Evolutionary conservation across 2,329 filamentous ascomycete species (phyloP), one percentile per base, ranked within the genome.

Genomic region (Aureobasidium pullulans): DNA sequence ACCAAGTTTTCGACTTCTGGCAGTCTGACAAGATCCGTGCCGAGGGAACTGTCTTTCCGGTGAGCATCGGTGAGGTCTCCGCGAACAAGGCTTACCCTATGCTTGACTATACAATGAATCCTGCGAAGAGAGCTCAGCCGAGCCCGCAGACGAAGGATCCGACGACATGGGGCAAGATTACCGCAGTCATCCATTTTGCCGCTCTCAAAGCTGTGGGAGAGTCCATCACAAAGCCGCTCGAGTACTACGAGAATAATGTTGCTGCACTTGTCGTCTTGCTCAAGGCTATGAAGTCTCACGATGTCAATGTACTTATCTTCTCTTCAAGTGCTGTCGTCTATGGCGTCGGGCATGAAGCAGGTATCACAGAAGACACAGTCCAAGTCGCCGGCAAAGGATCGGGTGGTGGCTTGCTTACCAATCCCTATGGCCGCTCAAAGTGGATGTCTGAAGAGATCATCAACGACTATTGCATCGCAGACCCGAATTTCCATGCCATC

Each of bases 211-310:
- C 84, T 2, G 84, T 87, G 0, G 79, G 79, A 29, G 84, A 88
- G 65, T 86, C 82, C 44, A 86, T 87, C 62, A 70, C 72, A 29
- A 73, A 77, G 60, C 84, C 84, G 0, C 70, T 87, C 59, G 79
- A 80, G 61, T 88, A 88, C 71, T 88, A 87, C 70, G 77, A 78
- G 61, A 88, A 87, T 74, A 88, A 88, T 62, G 83, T 87, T 34
- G 81, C 79, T 64, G 85, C 84, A 0, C 73, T 87, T 5, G 76
- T 87, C 49, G 77, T 84, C 61, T 79, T 88, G 60, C 76, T 85
- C 32, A 71, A 76, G 16, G 75, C 80, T 4, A 76, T 87, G 47
- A 78, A 80, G 54, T 77, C 83, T 61, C 83, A 82, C 66, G 76
- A 79, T 36, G 84, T 87, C 71, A 85, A 83, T 65, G 85, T 81